Base-by-base conservation (phyloP, 179 eudicot genomes). In the Amaranthus tricolor region DNA sequence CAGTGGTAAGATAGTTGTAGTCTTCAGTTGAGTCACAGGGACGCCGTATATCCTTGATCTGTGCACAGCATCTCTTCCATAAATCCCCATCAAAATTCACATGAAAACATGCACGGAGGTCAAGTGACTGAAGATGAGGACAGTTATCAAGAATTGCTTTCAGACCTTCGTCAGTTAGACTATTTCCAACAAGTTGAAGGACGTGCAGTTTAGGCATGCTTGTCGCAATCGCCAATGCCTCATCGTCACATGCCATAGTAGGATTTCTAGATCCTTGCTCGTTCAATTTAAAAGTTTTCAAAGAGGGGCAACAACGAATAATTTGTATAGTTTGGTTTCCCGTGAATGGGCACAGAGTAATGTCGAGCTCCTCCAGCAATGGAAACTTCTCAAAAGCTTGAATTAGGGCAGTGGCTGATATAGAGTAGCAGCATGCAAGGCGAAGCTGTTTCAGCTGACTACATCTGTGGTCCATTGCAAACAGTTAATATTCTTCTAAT, bases 121-220 rank as follows among this genome's bases (percentile, higher is more conserved):
- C 98, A 79, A 93, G 96, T 13, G 88, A 89, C 77, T 87, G 84
- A 47, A 91, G 94, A 52, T 74, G 80, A 62, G 83, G 85, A 78
- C 96, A 93, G 12, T 76, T 72, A 24, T 82, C 77, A 40, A 93
- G 84, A 74, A 91, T 86, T 54, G 96, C 94, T 60, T 77, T 68
- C 73, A 91, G 78, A 20, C 94, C 96, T 21, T 76, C 79, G 57
- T 85, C 83, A 17, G 91, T 89, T 87, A 93, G 78, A 68, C 63
- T 44, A 75, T 87, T 89, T 69, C 93, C 94, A 43, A 85, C 78
- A 12, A 93, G 89, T 61, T 83, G 88, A 73, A 93, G 95, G 61
- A 85, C 83, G 49, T 66, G 77, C 76, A 91, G 52, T 55, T 76
- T 78, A 72, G 88, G 89, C 97, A 93, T 91, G 79, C 66, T 82